Conservation (phyloP, 148 eudicot genomes). For the Cornus kousa region DNA sequence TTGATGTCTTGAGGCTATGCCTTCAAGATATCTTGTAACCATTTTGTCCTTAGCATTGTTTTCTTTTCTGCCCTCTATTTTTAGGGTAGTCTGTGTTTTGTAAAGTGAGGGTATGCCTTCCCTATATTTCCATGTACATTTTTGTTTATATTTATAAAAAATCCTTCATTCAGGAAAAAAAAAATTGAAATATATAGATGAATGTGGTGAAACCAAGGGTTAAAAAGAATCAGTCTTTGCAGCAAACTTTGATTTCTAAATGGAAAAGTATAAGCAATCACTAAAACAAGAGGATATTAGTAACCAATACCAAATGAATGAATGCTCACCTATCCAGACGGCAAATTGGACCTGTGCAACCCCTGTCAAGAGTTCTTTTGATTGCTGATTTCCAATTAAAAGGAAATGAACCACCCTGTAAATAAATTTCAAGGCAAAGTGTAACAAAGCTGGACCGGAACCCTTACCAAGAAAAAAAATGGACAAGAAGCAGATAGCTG, state of each 20-base stretch:
- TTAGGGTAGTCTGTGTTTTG: no score
- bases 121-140: no score
- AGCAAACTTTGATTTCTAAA: not conserved
- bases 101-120: no score
- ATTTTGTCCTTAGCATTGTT: no score
- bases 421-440: slow-evolving; percentile 3
- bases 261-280: not conserved
- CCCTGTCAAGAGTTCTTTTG: slow-evolving; percentile 74
- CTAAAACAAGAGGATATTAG: not conserved
- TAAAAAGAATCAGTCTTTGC: not conserved
- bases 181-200: not conserved
- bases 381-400: slow-evolving; percentile 90
- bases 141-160: no score
- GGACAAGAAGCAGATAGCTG: not conserved
- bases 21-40: no score
- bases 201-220: not conserved
- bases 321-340: slow-evolving; percentile 71
- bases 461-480: no score
- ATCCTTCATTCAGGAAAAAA: no score
- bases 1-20: no score
- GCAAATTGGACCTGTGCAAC: slow-evolving; percentile 42
- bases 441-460: slow-evolving; percentile 7
- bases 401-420: slow-evolving; percentile 96
- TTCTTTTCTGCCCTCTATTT: no score
- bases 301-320: slow-evolving; percentile 1